Evolutionary conservation across 2,329 filamentous ascomycete species (phyloP).

Genomic region (Monosporascus ibericus): DNA sequence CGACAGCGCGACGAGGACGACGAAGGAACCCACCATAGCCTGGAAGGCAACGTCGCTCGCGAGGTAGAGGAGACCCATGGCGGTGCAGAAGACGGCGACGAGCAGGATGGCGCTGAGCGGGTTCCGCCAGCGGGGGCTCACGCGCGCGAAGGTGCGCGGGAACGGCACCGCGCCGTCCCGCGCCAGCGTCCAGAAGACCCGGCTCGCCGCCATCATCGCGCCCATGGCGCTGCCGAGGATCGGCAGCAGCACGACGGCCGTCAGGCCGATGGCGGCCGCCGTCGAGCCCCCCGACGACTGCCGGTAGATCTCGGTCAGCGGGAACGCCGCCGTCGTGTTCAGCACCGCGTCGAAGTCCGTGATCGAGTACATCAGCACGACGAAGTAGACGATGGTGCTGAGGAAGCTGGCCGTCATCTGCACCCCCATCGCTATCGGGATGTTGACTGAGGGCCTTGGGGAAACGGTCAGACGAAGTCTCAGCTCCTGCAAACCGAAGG

Average conservation of each 20-base stretch:
- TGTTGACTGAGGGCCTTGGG: constrained; percentile 37
- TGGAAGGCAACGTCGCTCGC: constrained; percentile 62
- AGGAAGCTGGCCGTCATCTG: constrained; percentile 36
- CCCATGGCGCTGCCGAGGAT: constrained; percentile 31
- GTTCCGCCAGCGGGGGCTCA: constrained; percentile 26
- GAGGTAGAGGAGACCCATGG: constrained; percentile 59
- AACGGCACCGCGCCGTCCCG: constrained; percentile 33
- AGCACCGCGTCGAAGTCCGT: constrained; percentile 40
- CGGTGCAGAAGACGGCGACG: constrained; percentile 24
- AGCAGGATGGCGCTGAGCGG: constrained; percentile 32
- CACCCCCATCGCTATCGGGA: constrained; percentile 47
- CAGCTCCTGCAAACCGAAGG: constrained; percentile 10
- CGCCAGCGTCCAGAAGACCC: constrained; percentile 35
- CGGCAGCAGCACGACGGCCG: constrained; percentile 32
- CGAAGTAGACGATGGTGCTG: constrained; percentile 4
- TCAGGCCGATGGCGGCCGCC: constrained; percentile 44
- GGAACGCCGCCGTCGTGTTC: constrained; percentile 45
- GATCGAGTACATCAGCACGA: constrained; percentile 7
- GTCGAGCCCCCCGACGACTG: constrained; percentile 46
- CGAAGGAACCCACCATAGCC: constrained; percentile 52
- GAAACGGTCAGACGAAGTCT: background rate
- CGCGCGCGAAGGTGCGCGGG: constrained; percentile 9
- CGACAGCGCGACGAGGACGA: constrained; percentile 26
- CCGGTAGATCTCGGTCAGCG: constrained; percentile 60
- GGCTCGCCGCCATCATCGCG: constrained; percentile 32